A percentile compares a stretch with the other conserved stretches of the same genome.
phyloP scores from a whole-genome alignment of 208 protist species.

The Leishmania mexicana region DNA sequence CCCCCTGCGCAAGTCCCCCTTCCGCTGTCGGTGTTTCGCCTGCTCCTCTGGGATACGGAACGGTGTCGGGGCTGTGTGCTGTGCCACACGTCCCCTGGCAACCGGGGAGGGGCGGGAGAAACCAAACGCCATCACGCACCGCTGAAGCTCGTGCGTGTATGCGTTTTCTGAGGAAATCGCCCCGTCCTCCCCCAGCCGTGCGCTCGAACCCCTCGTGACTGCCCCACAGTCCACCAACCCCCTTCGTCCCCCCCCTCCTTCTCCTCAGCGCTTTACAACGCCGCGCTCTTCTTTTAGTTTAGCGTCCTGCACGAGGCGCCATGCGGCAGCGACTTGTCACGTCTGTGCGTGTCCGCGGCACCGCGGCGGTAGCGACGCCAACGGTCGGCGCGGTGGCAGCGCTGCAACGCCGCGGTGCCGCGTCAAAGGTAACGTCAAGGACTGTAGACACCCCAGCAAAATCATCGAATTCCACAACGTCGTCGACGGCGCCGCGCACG shows the following conservation, averaged over 20 bases:
- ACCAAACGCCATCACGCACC: not conserved
- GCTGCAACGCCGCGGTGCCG: not conserved
- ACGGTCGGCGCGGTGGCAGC: not conserved
- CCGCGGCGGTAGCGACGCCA: not conserved
- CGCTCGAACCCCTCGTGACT: not conserved
- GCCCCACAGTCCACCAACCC: not conserved
- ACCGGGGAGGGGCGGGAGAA: not conserved
- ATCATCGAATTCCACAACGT: not conserved
- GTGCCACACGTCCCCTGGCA: not conserved
- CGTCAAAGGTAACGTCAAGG: not conserved
- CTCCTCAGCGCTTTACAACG: not conserved
- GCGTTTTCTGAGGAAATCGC: not conserved
- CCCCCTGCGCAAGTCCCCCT: not conserved
- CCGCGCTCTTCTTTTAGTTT: not conserved
- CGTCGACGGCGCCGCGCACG: slow-evolving; percentile 1
- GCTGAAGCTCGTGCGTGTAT: not conserved
- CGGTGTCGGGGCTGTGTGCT: not conserved
- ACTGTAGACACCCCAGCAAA: not conserved
- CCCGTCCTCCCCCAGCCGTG: not conserved
- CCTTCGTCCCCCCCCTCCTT: not conserved
- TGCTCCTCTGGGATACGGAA: not conserved
- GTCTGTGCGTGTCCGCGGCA: not conserved
- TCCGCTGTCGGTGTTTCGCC: not conserved
- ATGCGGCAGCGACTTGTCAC: slow-evolving; percentile 4
- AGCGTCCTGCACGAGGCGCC: not conserved